A percentile compares a stretch with the other conserved stretches of the same genome.
These are phyloP conservation scores for Debaryomyces tyrocola DNA, from an alignment of 805 yeast species.

Conservation along the genomic window DNA sequence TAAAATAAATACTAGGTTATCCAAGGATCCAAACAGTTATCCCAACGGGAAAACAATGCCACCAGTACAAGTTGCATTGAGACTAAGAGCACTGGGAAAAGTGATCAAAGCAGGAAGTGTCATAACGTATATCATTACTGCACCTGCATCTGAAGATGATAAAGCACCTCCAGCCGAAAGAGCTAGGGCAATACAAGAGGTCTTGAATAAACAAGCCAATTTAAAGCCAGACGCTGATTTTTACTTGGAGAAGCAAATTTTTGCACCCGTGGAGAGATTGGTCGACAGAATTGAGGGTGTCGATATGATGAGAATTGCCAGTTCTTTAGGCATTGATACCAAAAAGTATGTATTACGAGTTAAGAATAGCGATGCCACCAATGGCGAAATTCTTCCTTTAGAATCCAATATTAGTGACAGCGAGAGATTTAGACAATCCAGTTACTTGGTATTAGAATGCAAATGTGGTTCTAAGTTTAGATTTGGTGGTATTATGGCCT, in stretches of 20 bases:
- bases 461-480: slow-evolving; percentile 58
- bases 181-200: slow-evolving; percentile 79
- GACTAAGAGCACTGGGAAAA: slow-evolving; percentile 80
- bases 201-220: slow-evolving; percentile 49
- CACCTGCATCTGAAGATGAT: slow-evolving; percentile 37
- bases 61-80: slow-evolving; percentile 86
- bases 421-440: slow-evolving; percentile 74
- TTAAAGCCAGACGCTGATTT: slow-evolving; percentile 72
- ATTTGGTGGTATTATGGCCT: slow-evolving; percentile 74
- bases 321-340: slow-evolving; percentile 74
- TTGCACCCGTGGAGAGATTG: slow-evolving; percentile 87
- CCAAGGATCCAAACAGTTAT: slow-evolving; percentile 85
- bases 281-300: slow-evolving; percentile 84
- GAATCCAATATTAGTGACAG: slow-evolving; percentile 79
- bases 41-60: slow-evolving; percentile 82
- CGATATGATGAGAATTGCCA: slow-evolving; percentile 76
- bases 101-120: slow-evolving; percentile 87
- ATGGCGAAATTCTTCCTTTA: slow-evolving; percentile 61
- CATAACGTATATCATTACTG: slow-evolving; percentile 78
- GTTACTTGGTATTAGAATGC: slow-evolving; percentile 58
- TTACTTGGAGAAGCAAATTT: slow-evolving; percentile 84
- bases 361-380: slow-evolving; percentile 31
- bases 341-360: slow-evolving; percentile 53
- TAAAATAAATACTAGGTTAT: slow-evolving; percentile 81
- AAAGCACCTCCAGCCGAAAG: slow-evolving; percentile 62